phyloP scores from a whole-genome alignment of 345 rosid genomes.

The Eucalyptus shirleyi region DNA sequence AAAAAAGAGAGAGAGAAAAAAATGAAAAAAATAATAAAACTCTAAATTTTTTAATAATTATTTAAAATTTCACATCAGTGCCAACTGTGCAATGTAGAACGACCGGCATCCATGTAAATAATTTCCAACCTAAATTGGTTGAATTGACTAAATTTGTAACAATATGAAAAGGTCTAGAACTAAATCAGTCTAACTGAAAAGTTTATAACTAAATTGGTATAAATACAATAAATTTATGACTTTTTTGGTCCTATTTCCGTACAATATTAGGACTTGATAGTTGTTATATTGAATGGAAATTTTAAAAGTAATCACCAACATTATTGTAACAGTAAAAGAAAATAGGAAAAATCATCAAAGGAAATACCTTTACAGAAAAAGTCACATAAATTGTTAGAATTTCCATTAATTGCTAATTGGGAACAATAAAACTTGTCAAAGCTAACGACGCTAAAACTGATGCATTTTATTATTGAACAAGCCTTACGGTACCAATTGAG shows the following conservation, averaged over 20 bases:
- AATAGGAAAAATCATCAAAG: not conserved
- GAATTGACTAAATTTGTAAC: no score
- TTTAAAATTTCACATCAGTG: no score
- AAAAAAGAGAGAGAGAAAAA: no score
- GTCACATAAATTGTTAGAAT: not conserved
- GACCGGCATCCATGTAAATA: accelerated
- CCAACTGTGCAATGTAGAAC: accelerated
- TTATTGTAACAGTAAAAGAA: not conserved
- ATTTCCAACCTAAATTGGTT: no score
- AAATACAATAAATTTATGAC: no score
- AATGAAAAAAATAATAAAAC: no score
- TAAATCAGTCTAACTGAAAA: no score
- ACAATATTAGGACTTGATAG: not conserved
- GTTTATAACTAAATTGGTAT: no score
- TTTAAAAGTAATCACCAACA: not conserved
- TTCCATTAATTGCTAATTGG: not conserved
- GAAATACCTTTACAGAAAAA: not conserved
- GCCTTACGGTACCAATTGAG: not conserved
- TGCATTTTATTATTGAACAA: not conserved
- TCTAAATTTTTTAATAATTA: no score
- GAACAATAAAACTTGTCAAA: not conserved
- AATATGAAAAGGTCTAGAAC: no score
- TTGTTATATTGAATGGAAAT: not conserved
- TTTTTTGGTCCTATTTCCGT: no score
- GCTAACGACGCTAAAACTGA: not conserved